Evolutionary conservation across 2,329 filamentous ascomycete species (phyloP), one percentile per base, ranked within the genome.

Genomic region (Rhynchosporium agropyri): DNA sequence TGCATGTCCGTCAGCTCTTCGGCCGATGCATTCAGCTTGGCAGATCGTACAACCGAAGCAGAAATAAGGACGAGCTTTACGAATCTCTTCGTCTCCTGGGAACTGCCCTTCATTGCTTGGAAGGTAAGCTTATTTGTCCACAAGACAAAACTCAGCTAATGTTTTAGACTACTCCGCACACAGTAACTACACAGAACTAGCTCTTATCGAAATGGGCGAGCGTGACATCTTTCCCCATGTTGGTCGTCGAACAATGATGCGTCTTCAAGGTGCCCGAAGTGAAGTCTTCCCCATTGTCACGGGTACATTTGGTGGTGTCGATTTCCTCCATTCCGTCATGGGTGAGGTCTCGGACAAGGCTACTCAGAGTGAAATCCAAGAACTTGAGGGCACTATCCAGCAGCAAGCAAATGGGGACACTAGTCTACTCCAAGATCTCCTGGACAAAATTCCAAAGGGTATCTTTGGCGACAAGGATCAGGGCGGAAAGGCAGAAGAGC

Each of bases 261-360:
- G 85, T 51, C 81, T 97, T 33, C 80, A 83, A 40, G 92, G 90
- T 50, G 88, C 84, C 62, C 81, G 82, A 28, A 74, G 81, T 40
- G 73, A 82, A 4, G 90, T 97, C 65, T 97, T 90, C 71, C 93
- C 93, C 6, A 79, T 94, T 65, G 84, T 96, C 50, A 97, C 93
- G 1, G 93, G 94, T 64, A 97, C 93, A 6, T 97, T 97, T 76
- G 93, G 93, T 65, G 93, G 93, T 67, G 93, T 97, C 13, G 94
- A 97, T 73, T 97, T 97, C 78, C 80, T 97, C 65, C 92, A 96
- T 79, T 95, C 90, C 0, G 92, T 96, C 36, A 90, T 84, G 51
- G 85, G 86, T 63, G 86, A 88, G 79, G 86, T 97, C 58, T 90
- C 89, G 45, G 93, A 97, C 77, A 97, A 97, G 79, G 81, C 93